These are phyloP conservation scores for Aureobasidium mangrovei DNA, from an alignment of 2,329 filamentous ascomycete genomes.

Conservation along the genomic window DNA sequence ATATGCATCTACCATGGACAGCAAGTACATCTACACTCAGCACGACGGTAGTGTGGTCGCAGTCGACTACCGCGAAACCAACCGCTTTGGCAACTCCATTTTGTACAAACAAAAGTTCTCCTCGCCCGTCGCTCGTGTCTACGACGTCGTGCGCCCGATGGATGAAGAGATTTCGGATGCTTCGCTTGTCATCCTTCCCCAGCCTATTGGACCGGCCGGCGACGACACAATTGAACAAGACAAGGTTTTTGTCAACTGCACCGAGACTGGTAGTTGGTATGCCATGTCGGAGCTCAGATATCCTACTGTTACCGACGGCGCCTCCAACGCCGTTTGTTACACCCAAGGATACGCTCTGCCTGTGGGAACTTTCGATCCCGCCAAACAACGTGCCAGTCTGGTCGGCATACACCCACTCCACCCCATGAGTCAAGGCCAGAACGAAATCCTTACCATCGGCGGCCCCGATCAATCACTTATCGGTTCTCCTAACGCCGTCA, in stretches of 20 bases:
- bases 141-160: slow-evolving; percentile 72
- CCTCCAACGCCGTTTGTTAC: slow-evolving; percentile 49
- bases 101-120: slow-evolving; percentile 26
- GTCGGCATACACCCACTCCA: slow-evolving; percentile 32
- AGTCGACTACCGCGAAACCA: slow-evolving; percentile 54
- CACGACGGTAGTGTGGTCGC: slow-evolving; percentile 79
- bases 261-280: slow-evolving; percentile 82
- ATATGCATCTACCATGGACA: slow-evolving; percentile 71
- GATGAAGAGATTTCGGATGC: slow-evolving; percentile 55
- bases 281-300: slow-evolving; percentile 82
- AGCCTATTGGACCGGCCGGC: slow-evolving; percentile 57
- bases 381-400: slow-evolving; percentile 26
- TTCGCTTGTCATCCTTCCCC: slow-evolving; percentile 75
- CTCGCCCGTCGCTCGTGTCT: slow-evolving; percentile 76
- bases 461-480: slow-evolving; percentile 11
- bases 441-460: slow-evolving; percentile 14
- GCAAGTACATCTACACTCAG: slow-evolving; percentile 78
- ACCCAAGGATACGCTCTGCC: slow-evolving; percentile 39
- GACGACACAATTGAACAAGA: slow-evolving; percentile 24
- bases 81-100: slow-evolving; percentile 14
- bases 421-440: slow-evolving; percentile 11
- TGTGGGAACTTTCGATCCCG: slow-evolving; percentile 6
- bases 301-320: slow-evolving; percentile 70
- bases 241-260: slow-evolving; percentile 73
- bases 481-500: neutral